Conservation (phyloP, 495 filamentous ascomycete species). For the Podospora bellae-mahoneyi region DNA sequence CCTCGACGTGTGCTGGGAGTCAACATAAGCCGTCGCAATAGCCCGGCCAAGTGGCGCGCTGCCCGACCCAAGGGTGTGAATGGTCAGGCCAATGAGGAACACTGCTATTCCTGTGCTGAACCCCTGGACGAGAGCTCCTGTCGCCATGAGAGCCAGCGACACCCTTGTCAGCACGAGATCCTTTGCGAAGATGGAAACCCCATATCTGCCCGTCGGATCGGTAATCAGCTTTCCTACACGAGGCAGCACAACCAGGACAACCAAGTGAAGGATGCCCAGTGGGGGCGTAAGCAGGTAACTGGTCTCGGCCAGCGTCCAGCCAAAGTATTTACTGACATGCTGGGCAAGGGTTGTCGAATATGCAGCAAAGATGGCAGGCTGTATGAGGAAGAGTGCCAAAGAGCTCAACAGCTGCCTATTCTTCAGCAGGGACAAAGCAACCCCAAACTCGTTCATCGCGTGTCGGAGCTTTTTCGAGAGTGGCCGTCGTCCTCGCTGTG, state of each 20-base stretch:
- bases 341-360: conserved; percentile 49
- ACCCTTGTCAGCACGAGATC: conserved; percentile 52
- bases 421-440: conserved; percentile 23
- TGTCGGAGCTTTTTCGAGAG: conserved; percentile 7
- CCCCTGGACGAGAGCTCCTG: conserved; percentile 26
- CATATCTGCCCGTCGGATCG: conserved; percentile 27
- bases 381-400: conserved; percentile 50
- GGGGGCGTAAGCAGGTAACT: conserved; percentile 51
- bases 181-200: conserved; percentile 42
- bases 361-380: conserved; percentile 47
- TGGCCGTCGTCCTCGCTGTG: conserved; percentile 9
- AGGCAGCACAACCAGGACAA: conserved; percentile 51
- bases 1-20: conserved; percentile 52
- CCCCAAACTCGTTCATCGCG: conserved; percentile 14
- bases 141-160: conserved; percentile 43
- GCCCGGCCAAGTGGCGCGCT: conserved; percentile 43
- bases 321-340: conserved; percentile 57
- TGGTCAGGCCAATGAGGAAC: conserved; percentile 52
- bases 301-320: conserved; percentile 52
- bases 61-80: conserved; percentile 55
- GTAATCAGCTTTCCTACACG: conserved; percentile 37
- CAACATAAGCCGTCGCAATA: conserved; percentile 51
- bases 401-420: conserved; percentile 36
- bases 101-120: conserved; percentile 46
- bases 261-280: conserved; percentile 48